Evolutionary conservation across 345 rosid genomes (phyloP).

Genomic region (Isatis tinctoria): DNA sequence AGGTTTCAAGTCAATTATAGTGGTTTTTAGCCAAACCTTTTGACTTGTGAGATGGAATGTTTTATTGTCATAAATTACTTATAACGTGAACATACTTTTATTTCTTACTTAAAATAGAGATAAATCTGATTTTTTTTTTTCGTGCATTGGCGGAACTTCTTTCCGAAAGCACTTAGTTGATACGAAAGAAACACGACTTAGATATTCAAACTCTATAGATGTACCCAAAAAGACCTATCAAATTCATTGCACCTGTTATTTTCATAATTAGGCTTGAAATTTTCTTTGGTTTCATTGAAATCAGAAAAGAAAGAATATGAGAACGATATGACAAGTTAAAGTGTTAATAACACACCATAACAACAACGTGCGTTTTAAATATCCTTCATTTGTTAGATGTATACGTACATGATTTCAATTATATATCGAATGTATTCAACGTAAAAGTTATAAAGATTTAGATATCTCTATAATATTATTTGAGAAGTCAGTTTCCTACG

Average conservation of each 20-base stretch:
- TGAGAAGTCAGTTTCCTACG: too few relatives aligned
- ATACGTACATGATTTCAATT: neutral
- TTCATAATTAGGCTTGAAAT: constrained; percentile 14
- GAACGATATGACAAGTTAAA: neutral
- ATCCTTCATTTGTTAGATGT: neutral
- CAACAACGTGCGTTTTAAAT: neutral
- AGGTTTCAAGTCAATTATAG: constrained; percentile 14
- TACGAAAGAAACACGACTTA: constrained; percentile 32
- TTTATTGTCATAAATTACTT: constrained; percentile 12
- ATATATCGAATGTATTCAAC: neutral
- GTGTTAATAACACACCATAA: too few relatives aligned
- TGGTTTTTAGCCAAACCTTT: constrained; percentile 24
- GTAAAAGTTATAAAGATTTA: neutral
- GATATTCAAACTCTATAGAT: constrained; percentile 12
- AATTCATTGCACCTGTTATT: constrained; percentile 33
- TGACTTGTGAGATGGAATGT: constrained; percentile 9
- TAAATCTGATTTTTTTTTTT: neutral
- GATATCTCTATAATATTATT: too few relatives aligned
- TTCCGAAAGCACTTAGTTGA: constrained; percentile 7
- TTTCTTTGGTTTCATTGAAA: neutral
- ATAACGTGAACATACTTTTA: neutral
- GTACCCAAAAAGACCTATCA: neutral
- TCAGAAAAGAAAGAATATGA: neutral
- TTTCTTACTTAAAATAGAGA: constrained; percentile 1
- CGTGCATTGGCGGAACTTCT: constrained; percentile 26